Evolutionary conservation across 2,329 filamentous ascomycete genomes (phyloP).

Genomic region (Cladosporium austrohemisphaericum): DNA sequence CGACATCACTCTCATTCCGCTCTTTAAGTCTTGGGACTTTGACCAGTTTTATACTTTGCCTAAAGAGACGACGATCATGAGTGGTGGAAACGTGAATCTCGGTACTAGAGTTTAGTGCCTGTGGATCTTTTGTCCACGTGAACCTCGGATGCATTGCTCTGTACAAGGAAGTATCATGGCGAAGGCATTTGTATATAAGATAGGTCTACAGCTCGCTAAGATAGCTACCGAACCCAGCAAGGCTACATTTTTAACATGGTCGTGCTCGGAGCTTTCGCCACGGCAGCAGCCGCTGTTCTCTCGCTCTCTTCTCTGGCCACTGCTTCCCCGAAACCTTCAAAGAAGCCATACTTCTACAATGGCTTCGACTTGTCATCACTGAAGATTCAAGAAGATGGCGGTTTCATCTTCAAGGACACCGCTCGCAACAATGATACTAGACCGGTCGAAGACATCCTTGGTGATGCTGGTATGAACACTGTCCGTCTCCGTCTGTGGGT

Average conservation of each 20-base stretch:
- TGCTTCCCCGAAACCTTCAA: not conserved
- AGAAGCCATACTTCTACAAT: slow-evolving; percentile 32
- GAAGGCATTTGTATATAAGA: too few relatives aligned
- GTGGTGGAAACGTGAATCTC: slow-evolving; percentile 3
- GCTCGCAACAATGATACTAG: slow-evolving; percentile 34
- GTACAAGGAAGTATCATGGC: not conserved
- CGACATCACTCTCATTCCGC: not conserved
- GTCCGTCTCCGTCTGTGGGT: slow-evolving; percentile 33
- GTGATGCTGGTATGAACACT: slow-evolving; percentile 36
- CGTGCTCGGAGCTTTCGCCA: not conserved
- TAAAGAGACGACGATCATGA: not conserved
- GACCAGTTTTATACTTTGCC: not conserved
- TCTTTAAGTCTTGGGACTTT: not conserved
- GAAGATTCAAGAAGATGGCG: slow-evolving; percentile 35
- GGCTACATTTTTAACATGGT: slow-evolving; percentile 4
- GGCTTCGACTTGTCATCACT: slow-evolving; percentile 41
- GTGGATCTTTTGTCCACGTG: not conserved
- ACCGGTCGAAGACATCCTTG: slow-evolving; percentile 34
- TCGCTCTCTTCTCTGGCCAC: slow-evolving; percentile 5
- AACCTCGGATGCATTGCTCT: slow-evolving; percentile 2
- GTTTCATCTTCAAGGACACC: slow-evolving; percentile 39
- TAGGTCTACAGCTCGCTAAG: too few relatives aligned
- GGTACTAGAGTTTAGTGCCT: not conserved
- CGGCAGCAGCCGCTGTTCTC: not conserved
- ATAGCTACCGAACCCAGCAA: too few relatives aligned